Evolutionary conservation across 805 yeast genomes (phyloP).

Genomic region (Wickerhamiella lipophila): DNA sequence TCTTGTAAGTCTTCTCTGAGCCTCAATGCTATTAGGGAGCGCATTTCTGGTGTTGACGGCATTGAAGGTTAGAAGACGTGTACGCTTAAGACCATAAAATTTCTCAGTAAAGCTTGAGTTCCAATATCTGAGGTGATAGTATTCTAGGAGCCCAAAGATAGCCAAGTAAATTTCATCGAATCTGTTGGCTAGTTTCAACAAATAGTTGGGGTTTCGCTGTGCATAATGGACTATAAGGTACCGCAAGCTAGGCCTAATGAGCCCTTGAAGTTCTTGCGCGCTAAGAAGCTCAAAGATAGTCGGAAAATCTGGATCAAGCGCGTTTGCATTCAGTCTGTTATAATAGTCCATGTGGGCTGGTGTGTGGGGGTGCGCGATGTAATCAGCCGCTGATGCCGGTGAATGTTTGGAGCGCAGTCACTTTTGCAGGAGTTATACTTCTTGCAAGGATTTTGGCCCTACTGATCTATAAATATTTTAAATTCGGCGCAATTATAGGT

Average conservation of each 20-base stretch:
- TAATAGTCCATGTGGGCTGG: constrained; percentile 57
- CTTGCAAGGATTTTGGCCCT: no score
- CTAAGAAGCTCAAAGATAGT: constrained; percentile 82
- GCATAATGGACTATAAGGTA: constrained; percentile 74
- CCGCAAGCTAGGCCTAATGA: constrained; percentile 71
- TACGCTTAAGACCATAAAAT: constrained; percentile 77
- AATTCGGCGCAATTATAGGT: neutral
- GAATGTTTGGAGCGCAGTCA: no score
- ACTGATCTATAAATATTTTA: neutral
- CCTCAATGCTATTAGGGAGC: constrained; percentile 34
- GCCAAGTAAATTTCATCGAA: constrained; percentile 67
- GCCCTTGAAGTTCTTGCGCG: constrained; percentile 59
- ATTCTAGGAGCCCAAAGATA: constrained; percentile 54
- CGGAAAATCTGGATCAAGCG: constrained; percentile 63
- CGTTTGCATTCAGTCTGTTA: constrained; percentile 63
- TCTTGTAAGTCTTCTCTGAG: constrained; percentile 39
- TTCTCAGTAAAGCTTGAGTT: constrained; percentile 82
- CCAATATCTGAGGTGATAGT: constrained; percentile 55
- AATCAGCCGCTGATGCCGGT: no score
- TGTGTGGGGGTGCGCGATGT: neutral
- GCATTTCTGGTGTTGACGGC: constrained; percentile 24
- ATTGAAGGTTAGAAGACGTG: constrained; percentile 25
- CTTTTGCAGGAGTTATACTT: no score
- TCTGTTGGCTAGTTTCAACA: constrained; percentile 46
- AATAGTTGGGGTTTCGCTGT: constrained; percentile 56